A percentile compares a stretch with the other conserved stretches of the same genome.
Evolutionary conservation across 2,329 filamentous ascomycete species (phyloP).

Genomic region (Monosporascus cannonballus): DNA sequence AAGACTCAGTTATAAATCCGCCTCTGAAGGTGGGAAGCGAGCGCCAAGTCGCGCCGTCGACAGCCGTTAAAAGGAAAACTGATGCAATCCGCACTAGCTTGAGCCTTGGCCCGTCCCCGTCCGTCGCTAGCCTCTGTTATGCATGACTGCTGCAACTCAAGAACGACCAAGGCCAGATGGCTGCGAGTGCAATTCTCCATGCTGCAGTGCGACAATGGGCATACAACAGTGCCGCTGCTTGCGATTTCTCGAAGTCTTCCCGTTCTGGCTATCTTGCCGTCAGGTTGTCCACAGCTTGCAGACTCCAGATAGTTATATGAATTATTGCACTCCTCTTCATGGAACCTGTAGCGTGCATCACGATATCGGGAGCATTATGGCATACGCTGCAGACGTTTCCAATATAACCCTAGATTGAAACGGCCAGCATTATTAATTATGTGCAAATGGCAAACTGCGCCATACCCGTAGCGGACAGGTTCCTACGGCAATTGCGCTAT

Average conservation of each 20-base stretch:
- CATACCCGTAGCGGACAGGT: not conserved
- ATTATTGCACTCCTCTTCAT: not conserved
- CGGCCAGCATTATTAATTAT: too few species aligned
- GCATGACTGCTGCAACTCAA: slow-evolving; percentile 11
- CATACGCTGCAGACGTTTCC: too few species aligned
- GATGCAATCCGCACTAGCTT: not conserved
- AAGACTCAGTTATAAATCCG: not conserved
- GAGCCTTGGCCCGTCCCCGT: not conserved
- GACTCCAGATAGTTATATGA: not conserved
- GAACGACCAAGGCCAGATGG: slow-evolving; percentile 10
- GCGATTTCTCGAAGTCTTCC: slow-evolving; percentile 26
- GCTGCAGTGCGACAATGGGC: slow-evolving; percentile 19
- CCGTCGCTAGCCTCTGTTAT: not conserved
- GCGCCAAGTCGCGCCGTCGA: not conserved
- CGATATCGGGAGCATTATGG: not conserved
- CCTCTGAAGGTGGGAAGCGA: not conserved
- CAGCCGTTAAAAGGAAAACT: not conserved
- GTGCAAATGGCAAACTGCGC: not conserved
- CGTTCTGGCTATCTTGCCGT: slow-evolving; percentile 18
- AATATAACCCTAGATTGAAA: too few species aligned
- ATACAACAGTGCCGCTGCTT: slow-evolving; percentile 18
- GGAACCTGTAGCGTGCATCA: not conserved
- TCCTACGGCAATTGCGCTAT: not conserved
- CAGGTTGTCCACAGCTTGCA: slow-evolving; percentile 13
- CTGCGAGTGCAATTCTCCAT: slow-evolving; percentile 7